phyloP scores from a whole-genome alignment of 768 basidiomycete genomes.

The Psilocybe cyanescens region DNA sequence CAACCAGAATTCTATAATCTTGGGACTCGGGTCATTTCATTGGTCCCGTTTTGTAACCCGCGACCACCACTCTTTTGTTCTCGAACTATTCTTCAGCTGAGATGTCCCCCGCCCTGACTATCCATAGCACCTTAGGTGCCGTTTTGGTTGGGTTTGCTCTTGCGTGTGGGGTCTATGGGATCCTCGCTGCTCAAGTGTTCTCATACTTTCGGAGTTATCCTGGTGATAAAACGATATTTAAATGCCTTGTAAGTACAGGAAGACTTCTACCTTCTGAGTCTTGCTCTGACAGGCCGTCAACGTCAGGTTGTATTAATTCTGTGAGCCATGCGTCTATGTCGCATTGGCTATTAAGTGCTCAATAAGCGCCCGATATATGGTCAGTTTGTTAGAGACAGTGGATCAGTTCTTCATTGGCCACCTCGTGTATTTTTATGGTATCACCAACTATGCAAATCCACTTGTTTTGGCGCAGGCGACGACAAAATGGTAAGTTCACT shows the following conservation, averaged over 20 bases:
- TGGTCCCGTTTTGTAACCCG: conserved; percentile 7
- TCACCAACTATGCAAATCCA: conserved; percentile 46
- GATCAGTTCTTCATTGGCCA: conserved; percentile 64
- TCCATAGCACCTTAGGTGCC: conserved; percentile 62
- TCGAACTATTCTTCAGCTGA: neutral
- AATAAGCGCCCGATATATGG: neutral
- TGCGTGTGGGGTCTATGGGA: conserved; percentile 57
- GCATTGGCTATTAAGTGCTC: neutral
- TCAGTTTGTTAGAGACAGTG: conserved; percentile 52
- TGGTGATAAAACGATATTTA: conserved; percentile 54
- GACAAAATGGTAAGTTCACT: conserved; percentile 48
- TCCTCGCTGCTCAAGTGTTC: conserved; percentile 56
- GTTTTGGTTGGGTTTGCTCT: conserved; percentile 60
- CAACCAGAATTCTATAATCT: neutral
- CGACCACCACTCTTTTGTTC: conserved; percentile 14
- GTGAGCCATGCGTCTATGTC: conserved; percentile 27
- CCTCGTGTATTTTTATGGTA: conserved; percentile 56
- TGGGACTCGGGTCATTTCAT: neutral
- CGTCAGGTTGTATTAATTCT: conserved; percentile 41
- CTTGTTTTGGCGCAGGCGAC: conserved; percentile 36
- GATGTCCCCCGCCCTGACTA: conserved; percentile 19
- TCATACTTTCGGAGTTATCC: conserved; percentile 60
- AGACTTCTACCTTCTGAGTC: neutral
- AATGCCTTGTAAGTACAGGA: conserved; percentile 46
- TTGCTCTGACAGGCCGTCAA: neutral